A percentile compares a stretch with the other conserved stretches of the same genome.
phyloP scores from a whole-genome alignment of 2,329 filamentous ascomycete genomes.

The Lachnellula occidentalis region DNA sequence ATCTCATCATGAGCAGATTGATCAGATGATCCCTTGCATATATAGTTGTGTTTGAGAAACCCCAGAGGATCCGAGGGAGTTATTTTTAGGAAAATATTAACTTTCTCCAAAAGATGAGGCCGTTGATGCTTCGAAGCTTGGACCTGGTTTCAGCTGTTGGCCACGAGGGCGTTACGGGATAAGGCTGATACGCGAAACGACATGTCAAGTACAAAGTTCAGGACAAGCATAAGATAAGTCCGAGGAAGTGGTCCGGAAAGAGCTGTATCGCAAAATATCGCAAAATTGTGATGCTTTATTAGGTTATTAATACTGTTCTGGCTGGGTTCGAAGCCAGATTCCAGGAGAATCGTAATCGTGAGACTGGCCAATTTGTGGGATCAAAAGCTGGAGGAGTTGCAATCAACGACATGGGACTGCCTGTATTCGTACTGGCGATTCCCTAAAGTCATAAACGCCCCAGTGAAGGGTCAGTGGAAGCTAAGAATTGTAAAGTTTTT shows the following conservation, averaged over 20 bases:
- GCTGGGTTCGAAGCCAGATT: too few species aligned
- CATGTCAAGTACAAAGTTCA: not conserved
- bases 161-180: not conserved
- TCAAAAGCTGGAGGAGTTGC: too few species aligned
- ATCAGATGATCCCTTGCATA: not conserved
- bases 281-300: not conserved
- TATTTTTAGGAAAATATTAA: not conserved
- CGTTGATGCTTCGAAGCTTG: conserved; percentile 22
- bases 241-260: too few species aligned
- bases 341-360: too few species aligned
- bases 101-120: conserved; percentile 12
- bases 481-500: too few species aligned
- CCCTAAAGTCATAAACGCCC: too few species aligned
- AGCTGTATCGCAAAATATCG: too few species aligned
- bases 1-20: not conserved
- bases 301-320: too few species aligned
- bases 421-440: too few species aligned
- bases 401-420: too few species aligned
- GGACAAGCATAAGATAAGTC: not conserved
- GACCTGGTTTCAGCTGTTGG: conserved; percentile 14
- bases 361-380: too few species aligned
- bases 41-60: not conserved
- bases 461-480: too few species aligned
- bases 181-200: conserved; percentile 12
- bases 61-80: not conserved